Evolutionary conservation across 2,329 filamentous ascomycete genomes (phyloP), one percentile per base, ranked within the genome.

Genomic region (Exophiala lecanii-corni): DNA sequence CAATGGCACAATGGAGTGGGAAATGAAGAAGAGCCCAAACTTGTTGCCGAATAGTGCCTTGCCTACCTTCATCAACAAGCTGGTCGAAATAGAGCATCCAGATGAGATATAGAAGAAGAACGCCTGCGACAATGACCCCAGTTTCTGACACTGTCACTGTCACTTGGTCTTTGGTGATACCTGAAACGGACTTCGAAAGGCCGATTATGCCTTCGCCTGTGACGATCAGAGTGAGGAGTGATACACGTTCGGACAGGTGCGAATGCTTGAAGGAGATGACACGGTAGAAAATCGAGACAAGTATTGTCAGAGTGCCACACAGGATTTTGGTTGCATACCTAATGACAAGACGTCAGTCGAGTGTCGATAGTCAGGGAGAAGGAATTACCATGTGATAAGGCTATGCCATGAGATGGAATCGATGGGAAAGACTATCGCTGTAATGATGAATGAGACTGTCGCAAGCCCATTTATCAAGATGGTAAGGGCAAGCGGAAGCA

Each of bases 141-240:
- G 20, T 36, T 5, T 18, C 19, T 5, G 16, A n/a, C 12, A 18
- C 15, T 13, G 13, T 36, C 5, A 17, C n/a, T 5, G 19, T n/a
- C 9, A n/a, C 20, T n/a, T 36, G 16, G 9, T 10, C 19, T 18
- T 21, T 36, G 6, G n/a, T 36, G 15, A 36, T 36, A 18, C 6
- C 4, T 5, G 33, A 36, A 5, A 36, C 5, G 57, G 60, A 65
- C 37, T 60, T 62, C 5, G 64, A 65, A 60, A 65, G 67, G 21
- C 64, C 66, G 17, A 83, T 79, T 12, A 81, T 75, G 39, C 79
- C 78, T 55, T 83, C 80, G 12, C 81, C 80, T 44, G 83, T 73
- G 44, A 84, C 78, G 47, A 84, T 81, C 36, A 83, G 68, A 0
- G 79, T 84, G 41, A 84, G 66, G 2, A 82, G 66, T 12, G 73